Evolutionary conservation across 73 alveolate species (phyloP), one percentile per base, ranked within the genome.

Genomic region (Loxodes magnus): DNA sequence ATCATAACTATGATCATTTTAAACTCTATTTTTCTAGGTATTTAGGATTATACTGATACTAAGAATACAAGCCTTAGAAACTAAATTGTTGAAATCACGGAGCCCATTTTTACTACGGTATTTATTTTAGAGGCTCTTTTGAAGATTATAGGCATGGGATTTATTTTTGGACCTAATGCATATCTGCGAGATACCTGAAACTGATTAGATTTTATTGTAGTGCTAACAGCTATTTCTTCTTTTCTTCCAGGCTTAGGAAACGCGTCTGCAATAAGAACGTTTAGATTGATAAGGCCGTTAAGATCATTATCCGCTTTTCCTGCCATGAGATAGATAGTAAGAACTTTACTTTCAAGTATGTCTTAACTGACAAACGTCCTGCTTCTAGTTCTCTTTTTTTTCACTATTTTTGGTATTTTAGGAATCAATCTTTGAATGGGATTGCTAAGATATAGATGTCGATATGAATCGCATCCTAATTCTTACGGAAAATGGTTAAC

Each of bases 231-330:
- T 15, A 5, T 43, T 4, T 36, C 24, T 36, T 21, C 56, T 4
- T 15, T 43, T 19, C 39, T 43, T n/a, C 56, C 56, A 6, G 4
- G 25, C 5, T 21, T 43, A 27, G 54, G 39, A 39, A 66, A 27
- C 48, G 75, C 17, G 73, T 76, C 4, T 21, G 97, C 92, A 0
- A 59, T 92, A 42, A 65, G 99, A 68, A 82, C 99, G 0, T 78
- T 92, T 55, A 74, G 99, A 72, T 89, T 92, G 29, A 43, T 92
- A n/a, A 82, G 99, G 64, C 98, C 98, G 20, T 48, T 92, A 30
- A 84, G 90, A 62, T 79, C 96, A 12, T 89, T 92, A 24, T 84
- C 96, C 33, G 70, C 93, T 36, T 71, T 92, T 17, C 87, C 88
- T 69, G 96, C 95, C 24, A 54, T 92, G 9, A 75, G 88, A 60